Percentiles rank a stretch among this genome's conserved stretches.
phyloP scores from a whole-genome alignment of 495 filamentous ascomycete species.

The Bathelium albidoporum region DNA sequence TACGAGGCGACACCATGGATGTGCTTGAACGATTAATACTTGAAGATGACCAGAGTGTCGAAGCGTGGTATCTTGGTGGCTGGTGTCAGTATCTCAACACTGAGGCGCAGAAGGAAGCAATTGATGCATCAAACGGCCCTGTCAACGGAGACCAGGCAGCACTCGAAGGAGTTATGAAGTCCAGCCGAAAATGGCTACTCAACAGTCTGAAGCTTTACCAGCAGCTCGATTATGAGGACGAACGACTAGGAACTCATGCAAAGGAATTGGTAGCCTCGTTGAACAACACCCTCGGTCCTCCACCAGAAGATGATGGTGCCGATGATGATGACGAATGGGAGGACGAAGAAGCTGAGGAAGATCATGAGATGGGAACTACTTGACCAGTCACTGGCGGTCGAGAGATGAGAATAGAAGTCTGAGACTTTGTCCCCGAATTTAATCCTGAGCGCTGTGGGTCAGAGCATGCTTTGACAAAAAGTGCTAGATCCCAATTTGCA shows the following conservation, averaged over 20 bases:
- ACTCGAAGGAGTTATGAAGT: slow-evolving; percentile 40
- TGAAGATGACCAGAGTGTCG: slow-evolving; percentile 88
- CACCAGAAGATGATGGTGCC: slow-evolving; percentile 38
- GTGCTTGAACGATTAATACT: slow-evolving; percentile 72
- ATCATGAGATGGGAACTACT: slow-evolving; percentile 28
- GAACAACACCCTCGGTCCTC: slow-evolving; percentile 45
- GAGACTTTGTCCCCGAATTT: too few relatives aligned
- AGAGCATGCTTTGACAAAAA: too few relatives aligned
- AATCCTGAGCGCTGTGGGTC: too few relatives aligned
- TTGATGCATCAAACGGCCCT: slow-evolving; percentile 10
- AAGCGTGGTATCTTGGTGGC: slow-evolving; percentile 93
- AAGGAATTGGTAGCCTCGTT: slow-evolving; percentile 48
- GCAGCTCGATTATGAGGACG: slow-evolving; percentile 61
- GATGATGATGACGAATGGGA: slow-evolving; percentile 36
- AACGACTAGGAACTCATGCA: slow-evolving; percentile 55
- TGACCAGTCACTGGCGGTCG: background rate
- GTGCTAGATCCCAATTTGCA: too few relatives aligned
- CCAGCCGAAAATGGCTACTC: slow-evolving; percentile 51
- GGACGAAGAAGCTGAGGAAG: slow-evolving; percentile 36
- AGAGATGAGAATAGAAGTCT: too few relatives aligned
- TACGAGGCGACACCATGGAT: slow-evolving; percentile 74
- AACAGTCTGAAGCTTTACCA: slow-evolving; percentile 50
- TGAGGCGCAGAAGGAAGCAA: slow-evolving; percentile 43
- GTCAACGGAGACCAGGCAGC: slow-evolving; percentile 31
- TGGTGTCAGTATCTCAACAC: slow-evolving; percentile 78